Evolutionary conservation across 1,284 basidiomycete genomes (phyloP), one percentile per base, ranked within the genome.

Genomic region (Boletellus deceptivus): DNA sequence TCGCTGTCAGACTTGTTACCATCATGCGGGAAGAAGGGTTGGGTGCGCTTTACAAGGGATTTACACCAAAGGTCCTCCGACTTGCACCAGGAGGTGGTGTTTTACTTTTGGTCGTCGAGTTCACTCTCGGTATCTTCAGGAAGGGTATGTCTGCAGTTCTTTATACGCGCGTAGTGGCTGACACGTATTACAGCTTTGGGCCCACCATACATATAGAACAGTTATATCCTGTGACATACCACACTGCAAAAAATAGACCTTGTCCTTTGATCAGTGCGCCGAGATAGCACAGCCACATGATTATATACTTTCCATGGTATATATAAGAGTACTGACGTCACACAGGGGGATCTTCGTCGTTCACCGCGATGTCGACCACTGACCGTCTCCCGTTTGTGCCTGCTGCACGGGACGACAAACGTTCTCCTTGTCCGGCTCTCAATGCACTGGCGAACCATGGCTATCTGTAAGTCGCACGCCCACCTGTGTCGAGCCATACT

Each of bases 71-170:
- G 69, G 84, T 93, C 11, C 78, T 95, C 38, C 80, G 92, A 54
- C 77, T 96, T 27, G 92, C 94, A 18, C 96, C 96, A 0, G 96
- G 96, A 43, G 96, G 96, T 54, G 96, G 96, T 72, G 88, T 99
- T 16, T 73, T 99, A 36, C 75, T 99, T 40, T 80, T 99, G 45
- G 91, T 93, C n/a, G 91, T 93, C 13, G 90, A 93, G 69, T 85
- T 90, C 55, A 91, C 89, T 3, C 69, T 91, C 29, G 80, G 77
- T 17, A 59, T 88, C 46, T 91, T 93, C 71, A 81, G 90, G 55
- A 75, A 84, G 65, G 78, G 88, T 88, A 48, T 9, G 80, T 70
- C n/a, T 46, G 46, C 42, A 44, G 16, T 3, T 43, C 48, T 46
- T 10, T 20, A 38, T 37, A 10, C 4, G 2, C 36, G 37, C 5